Evolutionary conservation across 371 early-diverging fungal species (phyloP), one percentile per base, ranked within the genome.

Genomic region (Mortierella sp.): DNA sequence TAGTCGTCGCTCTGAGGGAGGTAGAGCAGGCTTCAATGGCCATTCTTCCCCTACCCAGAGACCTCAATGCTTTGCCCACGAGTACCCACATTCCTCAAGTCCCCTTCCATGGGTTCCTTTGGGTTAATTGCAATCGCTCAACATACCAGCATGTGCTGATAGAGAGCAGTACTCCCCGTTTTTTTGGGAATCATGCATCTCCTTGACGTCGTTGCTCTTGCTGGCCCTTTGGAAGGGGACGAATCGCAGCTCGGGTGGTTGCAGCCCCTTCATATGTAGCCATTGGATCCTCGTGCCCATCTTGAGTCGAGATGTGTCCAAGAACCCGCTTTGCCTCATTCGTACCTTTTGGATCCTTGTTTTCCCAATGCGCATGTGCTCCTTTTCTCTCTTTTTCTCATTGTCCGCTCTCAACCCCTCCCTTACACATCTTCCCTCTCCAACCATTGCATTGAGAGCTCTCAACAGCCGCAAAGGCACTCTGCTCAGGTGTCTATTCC

Each of bases 51-150:
- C 7, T 10, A 34, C 34, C 34, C 34, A 34, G 10, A 10, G 34
- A 9, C 41, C 41, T 16, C 41, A 16, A 9, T 50, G 49, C 59
- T 50, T 41, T 37, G 43, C 44, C 28, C 29, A 41, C 34, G 8
- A 3, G 46, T 5, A 46, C 22, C 46, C 22, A 22, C 41, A 41
- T 16, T 41, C 16, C 17, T 41, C 17, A 41, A 41, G 49, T 24
- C 28, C 17, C 10, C 46, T 57, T 54, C 54, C 59, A 59, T 57
- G 56, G 48, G 31, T 47, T 52, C 37, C 49, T 56, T 66, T 58
- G 52, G 39, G 27, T 51, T 51, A 51, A 51, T 51, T 51, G 37
- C 52, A 51, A 46, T 46, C 14, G 53, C 53, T 34, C 53, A 37
- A 24, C 46, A 46, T 19, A 5, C 46, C 46, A 46, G 46, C 46